phyloP scores from a whole-genome alignment of 2,329 filamentous ascomycete genomes.

The Ophiostoma ulmi region DNA sequence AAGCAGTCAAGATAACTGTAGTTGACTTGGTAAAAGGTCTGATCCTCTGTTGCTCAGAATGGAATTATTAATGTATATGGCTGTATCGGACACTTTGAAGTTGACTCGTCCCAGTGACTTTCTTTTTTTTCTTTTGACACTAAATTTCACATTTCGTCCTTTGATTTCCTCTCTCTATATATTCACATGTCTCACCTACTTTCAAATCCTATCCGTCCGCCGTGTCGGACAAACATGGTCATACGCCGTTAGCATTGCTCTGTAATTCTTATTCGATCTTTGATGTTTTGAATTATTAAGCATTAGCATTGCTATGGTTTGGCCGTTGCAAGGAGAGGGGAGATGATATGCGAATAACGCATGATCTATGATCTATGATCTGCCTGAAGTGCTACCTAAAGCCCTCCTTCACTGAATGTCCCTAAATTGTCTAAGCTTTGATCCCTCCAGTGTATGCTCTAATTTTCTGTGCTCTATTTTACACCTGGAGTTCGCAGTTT shows the following conservation, averaged over 20 bases:
- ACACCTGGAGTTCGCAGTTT: slow-evolving; percentile 16
- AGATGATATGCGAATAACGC: not conserved
- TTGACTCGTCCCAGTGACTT: too few relatives aligned
- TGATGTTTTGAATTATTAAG: not conserved
- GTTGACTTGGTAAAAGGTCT: too few relatives aligned
- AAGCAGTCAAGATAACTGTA: not conserved
- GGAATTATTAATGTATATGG: not conserved
- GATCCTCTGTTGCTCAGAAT: not conserved
- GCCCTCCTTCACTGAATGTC: not conserved
- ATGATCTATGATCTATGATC: not conserved
- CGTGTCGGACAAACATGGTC: not conserved
- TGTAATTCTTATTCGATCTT: not conserved
- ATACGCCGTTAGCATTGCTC: not conserved
- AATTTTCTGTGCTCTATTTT: not conserved
- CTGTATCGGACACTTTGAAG: too few relatives aligned
- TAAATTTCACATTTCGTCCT: too few relatives aligned
- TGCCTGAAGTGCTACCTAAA: not conserved
- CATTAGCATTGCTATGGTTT: not conserved
- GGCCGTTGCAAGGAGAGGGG: not conserved
- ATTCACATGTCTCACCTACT: not conserved
- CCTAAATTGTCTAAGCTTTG: not conserved
- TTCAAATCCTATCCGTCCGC: not conserved
- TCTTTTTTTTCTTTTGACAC: too few relatives aligned
- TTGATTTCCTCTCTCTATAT: not conserved
- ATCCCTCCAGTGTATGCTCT: not conserved